phyloP scores from a whole-genome alignment of 257 asterid genomes.

The Solanum pimpinellifolium region DNA sequence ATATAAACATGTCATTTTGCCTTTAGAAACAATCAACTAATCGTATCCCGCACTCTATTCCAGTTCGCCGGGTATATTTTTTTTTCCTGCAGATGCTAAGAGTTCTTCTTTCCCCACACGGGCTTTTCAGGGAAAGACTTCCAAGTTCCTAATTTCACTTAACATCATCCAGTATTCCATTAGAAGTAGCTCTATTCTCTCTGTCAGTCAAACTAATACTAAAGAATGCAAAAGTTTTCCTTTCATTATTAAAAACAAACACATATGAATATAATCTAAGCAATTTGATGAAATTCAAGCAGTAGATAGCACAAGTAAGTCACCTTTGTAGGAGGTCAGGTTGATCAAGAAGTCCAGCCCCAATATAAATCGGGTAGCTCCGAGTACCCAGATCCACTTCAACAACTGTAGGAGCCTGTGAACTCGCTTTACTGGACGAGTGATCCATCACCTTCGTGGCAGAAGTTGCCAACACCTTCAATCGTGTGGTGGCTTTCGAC shows the following conservation, averaged over 20 bases:
- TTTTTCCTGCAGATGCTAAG: not conserved
- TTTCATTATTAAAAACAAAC: not conserved
- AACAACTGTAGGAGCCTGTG: conserved; percentile 44
- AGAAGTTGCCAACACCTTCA: conserved; percentile 44
- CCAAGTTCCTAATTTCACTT: not conserved
- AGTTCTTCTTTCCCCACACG: not conserved
- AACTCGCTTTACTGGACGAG: conserved; percentile 25
- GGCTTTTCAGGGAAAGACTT: not conserved
- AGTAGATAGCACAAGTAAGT: not conserved
- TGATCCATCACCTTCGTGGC: conserved; percentile 57
- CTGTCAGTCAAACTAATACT: not conserved
- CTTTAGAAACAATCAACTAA: not conserved
- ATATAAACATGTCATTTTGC: not conserved
- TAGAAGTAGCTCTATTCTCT: not conserved
- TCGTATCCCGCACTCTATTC: not conserved
- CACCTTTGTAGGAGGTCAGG: conserved; percentile 84
- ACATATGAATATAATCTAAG: not conserved
- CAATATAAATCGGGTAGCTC: conserved; percentile 97
- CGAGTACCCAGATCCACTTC: conserved; percentile 91
- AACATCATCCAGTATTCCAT: not conserved
- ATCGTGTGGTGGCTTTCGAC: not conserved
- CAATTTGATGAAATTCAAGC: not conserved
- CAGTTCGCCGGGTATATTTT: not conserved
- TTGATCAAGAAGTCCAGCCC: conserved; percentile 78
- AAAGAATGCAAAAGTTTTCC: not conserved